Percentiles rank a stretch among this genome's conserved stretches.
Conservation (phyloP, 2,329 filamentous ascomycete species). For the Colletotrichum tabaci region DNA sequence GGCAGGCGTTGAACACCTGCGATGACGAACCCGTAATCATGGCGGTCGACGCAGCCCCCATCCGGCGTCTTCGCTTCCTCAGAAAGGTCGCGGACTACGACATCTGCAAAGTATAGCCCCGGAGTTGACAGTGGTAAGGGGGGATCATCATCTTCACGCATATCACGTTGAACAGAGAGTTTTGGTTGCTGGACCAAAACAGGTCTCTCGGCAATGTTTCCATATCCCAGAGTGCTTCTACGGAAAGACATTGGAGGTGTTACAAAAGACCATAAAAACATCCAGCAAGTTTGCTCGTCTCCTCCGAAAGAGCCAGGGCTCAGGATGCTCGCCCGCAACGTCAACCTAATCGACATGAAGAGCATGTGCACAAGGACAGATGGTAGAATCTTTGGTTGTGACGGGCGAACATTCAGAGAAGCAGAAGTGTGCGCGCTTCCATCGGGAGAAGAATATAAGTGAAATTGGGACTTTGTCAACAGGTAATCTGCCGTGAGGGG, state of each 20-base stretch:
- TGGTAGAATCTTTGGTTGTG: background rate
- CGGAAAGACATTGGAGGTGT: conserved; percentile 47
- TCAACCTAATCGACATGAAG: background rate
- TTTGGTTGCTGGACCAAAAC: conserved; percentile 52
- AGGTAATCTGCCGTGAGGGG: conserved; percentile 22
- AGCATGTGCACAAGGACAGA: conserved; percentile 4
- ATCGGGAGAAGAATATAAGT: conserved; percentile 50
- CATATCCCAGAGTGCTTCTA: conserved; percentile 43
- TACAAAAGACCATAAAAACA: conserved; percentile 56
- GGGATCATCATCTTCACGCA: too few relatives aligned
- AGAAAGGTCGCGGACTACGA: background rate
- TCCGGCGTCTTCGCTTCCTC: too few relatives aligned
- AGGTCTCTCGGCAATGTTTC: conserved; percentile 55
- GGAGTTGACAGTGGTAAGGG: too few relatives aligned
- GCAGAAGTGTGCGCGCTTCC: background rate
- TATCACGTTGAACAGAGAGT: too few relatives aligned
- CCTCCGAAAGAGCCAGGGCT: background rate
- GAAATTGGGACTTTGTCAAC: conserved; percentile 26
- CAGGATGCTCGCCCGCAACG: background rate
- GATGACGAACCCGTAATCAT: background rate
- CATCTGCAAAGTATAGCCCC: background rate
- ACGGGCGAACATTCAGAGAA: background rate
- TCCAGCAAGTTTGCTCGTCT: background rate
- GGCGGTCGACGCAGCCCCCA: background rate
- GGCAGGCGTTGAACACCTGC: background rate